Evolutionary conservation across 73 alveolate genomes (phyloP).

Genomic region (Paraurostyla sp.): DNA sequence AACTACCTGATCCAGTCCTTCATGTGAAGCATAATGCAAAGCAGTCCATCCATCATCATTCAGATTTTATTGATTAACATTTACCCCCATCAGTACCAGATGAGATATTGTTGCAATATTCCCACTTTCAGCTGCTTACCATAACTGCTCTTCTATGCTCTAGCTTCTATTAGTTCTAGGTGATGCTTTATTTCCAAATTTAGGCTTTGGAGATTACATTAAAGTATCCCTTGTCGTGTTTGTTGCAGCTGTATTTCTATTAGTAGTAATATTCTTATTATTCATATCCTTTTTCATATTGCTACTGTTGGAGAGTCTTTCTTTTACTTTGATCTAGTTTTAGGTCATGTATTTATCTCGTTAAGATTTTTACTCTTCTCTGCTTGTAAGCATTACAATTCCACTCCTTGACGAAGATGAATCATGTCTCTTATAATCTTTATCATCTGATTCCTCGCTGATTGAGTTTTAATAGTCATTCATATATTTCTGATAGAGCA

Average conservation of each 20-base stretch:
- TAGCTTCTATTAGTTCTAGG: constrained; percentile 22
- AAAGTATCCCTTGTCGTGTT: constrained; percentile 21
- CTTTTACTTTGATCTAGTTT: too few species aligned
- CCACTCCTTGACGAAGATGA: neutral
- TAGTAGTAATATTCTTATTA: too few species aligned
- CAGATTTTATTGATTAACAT: neutral
- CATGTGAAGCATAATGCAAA: constrained; percentile 43
- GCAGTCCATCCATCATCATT: constrained; percentile 55
- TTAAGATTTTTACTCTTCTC: too few species aligned
- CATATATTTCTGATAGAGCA: neutral
- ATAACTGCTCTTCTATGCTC: neutral
- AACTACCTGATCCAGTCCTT: constrained; percentile 6
- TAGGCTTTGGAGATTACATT: neutral
- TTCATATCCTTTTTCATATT: too few species aligned
- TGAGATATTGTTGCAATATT: neutral
- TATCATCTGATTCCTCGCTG: neutral
- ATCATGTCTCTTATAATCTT: neutral
- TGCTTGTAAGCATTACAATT: neutral
- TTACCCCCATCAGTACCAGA: constrained; percentile 13
- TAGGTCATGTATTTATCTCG: too few species aligned
- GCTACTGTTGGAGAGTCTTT: too few species aligned
- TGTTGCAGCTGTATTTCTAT: constrained; percentile 30
- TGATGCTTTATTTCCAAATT: neutral
- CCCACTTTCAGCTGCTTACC: constrained; percentile 35
- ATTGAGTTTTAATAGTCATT: constrained; percentile 24